phyloP scores from a whole-genome alignment of 1,139 yeast genomes.

The Debaryomyces singareniensis region DNA sequence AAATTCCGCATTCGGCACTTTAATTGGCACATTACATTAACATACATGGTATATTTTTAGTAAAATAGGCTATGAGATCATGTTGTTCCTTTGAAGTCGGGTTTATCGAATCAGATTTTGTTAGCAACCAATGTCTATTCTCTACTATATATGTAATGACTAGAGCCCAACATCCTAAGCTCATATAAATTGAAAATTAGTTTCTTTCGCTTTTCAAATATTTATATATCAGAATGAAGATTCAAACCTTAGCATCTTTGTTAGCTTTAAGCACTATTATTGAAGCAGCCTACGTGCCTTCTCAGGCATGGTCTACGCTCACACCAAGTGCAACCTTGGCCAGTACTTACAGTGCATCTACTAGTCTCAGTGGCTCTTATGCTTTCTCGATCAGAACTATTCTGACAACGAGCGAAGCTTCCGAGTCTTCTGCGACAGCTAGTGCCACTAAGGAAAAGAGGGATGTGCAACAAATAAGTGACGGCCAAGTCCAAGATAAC shows the following conservation, averaged over 20 bases:
- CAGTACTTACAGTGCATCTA: conserved; percentile 17
- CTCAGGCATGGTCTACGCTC: conserved; percentile 18
- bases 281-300: conserved; percentile 58
- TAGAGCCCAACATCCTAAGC: background rate
- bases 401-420: conserved; percentile 19
- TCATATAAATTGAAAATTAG: background rate
- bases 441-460: conserved; percentile 3
- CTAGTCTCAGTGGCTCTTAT: conserved; percentile 18
- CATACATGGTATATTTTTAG: background rate
- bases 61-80: background rate
- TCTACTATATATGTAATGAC: too few species aligned
- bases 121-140: too few species aligned
- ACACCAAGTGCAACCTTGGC: conserved; percentile 18
- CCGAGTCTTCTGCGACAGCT: conserved; percentile 10
- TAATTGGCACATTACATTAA: background rate
- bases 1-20: too few species aligned
- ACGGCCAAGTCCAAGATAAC: conserved; percentile 38
- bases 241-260: conserved; percentile 2
- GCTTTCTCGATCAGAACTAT: conserved; percentile 20
- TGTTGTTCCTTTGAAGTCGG: background rate
- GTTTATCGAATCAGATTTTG: too few species aligned
- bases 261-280: conserved; percentile 39
- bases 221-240: background rate
- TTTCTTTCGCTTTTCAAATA: background rate
- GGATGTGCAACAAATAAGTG: conserved; percentile 27